These are phyloP conservation scores for Zasmidium cellare DNA, from an alignment of 2,329 filamentous ascomycete species.

Conservation along the genomic window DNA sequence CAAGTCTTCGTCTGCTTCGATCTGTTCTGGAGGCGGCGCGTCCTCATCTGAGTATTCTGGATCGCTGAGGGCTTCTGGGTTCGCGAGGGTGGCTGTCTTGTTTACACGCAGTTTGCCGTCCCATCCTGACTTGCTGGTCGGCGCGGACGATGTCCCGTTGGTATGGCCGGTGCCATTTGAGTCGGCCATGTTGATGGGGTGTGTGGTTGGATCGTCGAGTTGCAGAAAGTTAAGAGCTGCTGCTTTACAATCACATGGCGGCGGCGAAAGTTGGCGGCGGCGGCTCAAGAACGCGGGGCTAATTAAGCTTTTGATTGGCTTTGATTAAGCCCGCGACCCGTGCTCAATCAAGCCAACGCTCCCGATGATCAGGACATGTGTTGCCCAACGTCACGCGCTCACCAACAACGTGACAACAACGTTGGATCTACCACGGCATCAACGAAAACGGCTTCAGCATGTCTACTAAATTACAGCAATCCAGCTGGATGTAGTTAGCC, in stretches of 20 bases:
- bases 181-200: not conserved
- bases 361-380: too few relatives aligned
- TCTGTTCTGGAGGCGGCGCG: conserved; percentile 68
- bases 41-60: conserved; percentile 78
- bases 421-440: too few relatives aligned
- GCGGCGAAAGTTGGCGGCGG: not conserved
- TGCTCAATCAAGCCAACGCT: too few relatives aligned
- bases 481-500: too few relatives aligned
- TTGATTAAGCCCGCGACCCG: too few relatives aligned
- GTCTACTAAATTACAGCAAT: too few relatives aligned
- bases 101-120: conserved; percentile 79
- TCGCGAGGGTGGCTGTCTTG: conserved; percentile 66
- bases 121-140: conserved; percentile 58
- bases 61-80: conserved; percentile 81
- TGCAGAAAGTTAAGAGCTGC: not conserved
- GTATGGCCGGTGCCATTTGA: conserved; percentile 4
- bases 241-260: not conserved
- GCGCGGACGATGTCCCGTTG: conserved; percentile 9
- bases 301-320: too few relatives aligned
- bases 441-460: too few relatives aligned
- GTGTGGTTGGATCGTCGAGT: not conserved
- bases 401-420: too few relatives aligned
- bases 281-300: not conserved
- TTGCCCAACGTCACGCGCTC: too few relatives aligned
- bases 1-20: conserved; percentile 75